Conservation (phyloP, 768 basidiomycete genomes). For the Rossbeevera mucosa region DNA sequence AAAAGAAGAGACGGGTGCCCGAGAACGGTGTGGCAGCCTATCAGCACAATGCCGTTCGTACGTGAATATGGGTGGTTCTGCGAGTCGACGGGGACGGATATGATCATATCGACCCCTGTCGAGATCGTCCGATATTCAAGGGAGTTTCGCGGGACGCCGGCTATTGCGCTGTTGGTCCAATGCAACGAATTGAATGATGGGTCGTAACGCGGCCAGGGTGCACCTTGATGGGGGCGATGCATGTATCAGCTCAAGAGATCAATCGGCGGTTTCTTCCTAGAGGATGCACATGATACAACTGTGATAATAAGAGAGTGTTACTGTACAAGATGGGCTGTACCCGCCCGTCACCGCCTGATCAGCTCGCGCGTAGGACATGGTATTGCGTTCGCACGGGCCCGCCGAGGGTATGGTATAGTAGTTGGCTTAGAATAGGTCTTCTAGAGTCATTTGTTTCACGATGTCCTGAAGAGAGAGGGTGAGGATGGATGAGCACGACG, state of each 20-base stretch:
- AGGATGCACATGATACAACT: slow-evolving; percentile 17
- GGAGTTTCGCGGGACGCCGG: not conserved
- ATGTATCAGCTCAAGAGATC: not conserved
- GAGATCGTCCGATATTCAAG: not conserved
- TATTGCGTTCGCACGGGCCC: slow-evolving; percentile 13
- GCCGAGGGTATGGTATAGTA: slow-evolving; percentile 20
- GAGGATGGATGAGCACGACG: slow-evolving; percentile 6
- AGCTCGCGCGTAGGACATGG: slow-evolving; percentile 14
- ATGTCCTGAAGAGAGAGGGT: slow-evolving; percentile 64
- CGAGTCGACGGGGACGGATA: not conserved
- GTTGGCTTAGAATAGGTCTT: slow-evolving; percentile 71
- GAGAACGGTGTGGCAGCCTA: not conserved
- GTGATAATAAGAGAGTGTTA: slow-evolving; percentile 14
- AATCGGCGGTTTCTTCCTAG: not conserved
- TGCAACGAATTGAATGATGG: not conserved
- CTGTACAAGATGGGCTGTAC: slow-evolving; percentile 20
- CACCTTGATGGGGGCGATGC: too few species aligned
- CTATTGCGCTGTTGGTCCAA: not conserved
- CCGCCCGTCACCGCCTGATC: slow-evolving; percentile 7
- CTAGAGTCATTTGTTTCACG: slow-evolving; percentile 97
- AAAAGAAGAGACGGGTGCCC: not conserved
- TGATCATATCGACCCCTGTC: not conserved
- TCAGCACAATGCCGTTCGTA: not conserved
- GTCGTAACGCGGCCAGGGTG: not conserved
- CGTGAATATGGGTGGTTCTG: too few species aligned